Conservation (phyloP, 345 rosid genomes). For the Acer yangbiense region DNA sequence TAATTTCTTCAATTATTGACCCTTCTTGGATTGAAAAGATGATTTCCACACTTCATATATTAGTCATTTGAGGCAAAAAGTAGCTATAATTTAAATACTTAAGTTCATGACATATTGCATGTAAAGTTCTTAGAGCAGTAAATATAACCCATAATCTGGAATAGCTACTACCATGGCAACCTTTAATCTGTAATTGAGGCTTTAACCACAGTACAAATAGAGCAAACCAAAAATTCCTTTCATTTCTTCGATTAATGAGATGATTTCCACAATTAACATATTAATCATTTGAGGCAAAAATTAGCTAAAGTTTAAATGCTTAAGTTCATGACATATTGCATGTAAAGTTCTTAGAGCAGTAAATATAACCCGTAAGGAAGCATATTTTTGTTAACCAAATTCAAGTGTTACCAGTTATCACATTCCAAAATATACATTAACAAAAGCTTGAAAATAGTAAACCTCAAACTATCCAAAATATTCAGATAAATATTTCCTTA, state of each 20-base stretch:
- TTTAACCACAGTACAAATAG: background rate
- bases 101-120: background rate
- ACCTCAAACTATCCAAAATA: background rate
- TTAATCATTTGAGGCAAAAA: background rate
- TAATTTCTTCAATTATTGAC: conserved; percentile 2
- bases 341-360: background rate
- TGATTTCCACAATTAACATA: background rate
- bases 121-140: background rate
- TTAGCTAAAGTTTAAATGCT: background rate
- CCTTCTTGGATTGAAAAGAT: background rate
- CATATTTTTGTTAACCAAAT: background rate
- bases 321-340: background rate
- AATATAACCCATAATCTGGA: background rate
- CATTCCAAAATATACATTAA: background rate
- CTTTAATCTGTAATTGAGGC: background rate
- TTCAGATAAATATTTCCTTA: background rate
- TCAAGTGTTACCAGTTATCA: background rate
- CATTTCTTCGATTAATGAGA: background rate
- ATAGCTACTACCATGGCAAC: background rate
- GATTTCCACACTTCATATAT: background rate
- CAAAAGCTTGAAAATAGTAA: background rate
- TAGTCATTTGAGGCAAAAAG: background rate
- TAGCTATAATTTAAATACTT: background rate
- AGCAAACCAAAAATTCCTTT: background rate
- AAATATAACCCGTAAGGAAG: background rate